Conservation (phyloP, 306 rosid species). For the Gastrolobium bilobum region DNA sequence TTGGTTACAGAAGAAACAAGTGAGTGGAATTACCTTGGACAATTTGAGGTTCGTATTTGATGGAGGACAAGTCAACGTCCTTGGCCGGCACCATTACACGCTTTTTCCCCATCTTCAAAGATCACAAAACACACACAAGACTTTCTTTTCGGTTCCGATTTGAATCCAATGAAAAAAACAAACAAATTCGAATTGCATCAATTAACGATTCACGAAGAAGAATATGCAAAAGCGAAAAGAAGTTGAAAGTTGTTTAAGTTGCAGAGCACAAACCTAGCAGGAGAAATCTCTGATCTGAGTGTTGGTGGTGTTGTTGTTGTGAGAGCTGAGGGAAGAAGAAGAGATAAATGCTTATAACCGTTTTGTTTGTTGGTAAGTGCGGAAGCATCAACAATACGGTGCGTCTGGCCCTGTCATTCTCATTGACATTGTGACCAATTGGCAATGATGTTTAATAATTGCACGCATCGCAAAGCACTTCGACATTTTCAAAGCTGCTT, state of each 20-base stretch:
- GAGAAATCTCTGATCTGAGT: no score
- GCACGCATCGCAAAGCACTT: neutral
- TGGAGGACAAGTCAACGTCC: constrained; percentile 71
- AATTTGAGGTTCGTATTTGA: constrained; percentile 63
- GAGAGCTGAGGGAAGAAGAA: no score
- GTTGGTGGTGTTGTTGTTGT: no score
- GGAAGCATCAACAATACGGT: no score
- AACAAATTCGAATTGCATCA: neutral
- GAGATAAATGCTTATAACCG: no score
- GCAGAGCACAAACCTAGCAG: no score
- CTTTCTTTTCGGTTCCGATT: neutral
- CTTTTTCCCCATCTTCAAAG: constrained; percentile 70
- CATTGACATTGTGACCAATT: neutral
- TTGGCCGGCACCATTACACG: constrained; percentile 72
- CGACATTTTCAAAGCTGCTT: neutral
- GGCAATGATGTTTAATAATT: neutral
- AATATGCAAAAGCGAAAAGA: neutral
- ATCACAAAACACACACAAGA: neutral
- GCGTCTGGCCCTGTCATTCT: neutral
- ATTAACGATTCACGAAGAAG: neutral
- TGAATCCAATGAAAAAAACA: neutral
- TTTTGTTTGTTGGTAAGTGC: no score
- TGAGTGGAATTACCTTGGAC: constrained; percentile 56
- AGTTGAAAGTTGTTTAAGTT: neutral
- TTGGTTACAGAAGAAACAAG: neutral